Base-by-base conservation (phyloP, 225 moss, liverwort and hornwort genomes). In the Neckera pumila region DNA sequence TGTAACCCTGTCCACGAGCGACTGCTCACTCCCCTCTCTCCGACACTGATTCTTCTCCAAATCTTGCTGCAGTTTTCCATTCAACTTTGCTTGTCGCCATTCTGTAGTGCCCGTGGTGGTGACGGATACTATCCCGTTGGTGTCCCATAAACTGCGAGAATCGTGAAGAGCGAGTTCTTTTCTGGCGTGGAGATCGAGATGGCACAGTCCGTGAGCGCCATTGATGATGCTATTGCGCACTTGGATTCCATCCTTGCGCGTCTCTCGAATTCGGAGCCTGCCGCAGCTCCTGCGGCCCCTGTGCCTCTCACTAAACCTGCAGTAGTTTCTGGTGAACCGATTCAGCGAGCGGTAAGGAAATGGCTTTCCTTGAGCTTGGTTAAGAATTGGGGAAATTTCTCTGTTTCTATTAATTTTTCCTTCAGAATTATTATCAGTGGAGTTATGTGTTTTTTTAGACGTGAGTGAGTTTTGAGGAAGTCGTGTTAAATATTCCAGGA, bases 171-270 rank as follows among this genome's bases (percentile, higher is more conserved):
- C 59, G 31, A 58, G 23, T 49, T 59, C 16, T 31, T 77, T 40
- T 84, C 47, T 67, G 58, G 17, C 36, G 65, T 65, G 63, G 27
- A 72, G 58, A 51, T 49, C 49, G 51, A 79, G 75, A 94, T 94
- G 94, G 93, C 92, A 45, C 84, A 87, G 80, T 58, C 93, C 30
- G 83, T 84, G 81, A 91, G 85, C 80, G 92, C 90, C 54, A 91
- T 95, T 34, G 94, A 94, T 51, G 94, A 92, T 70, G 95, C 94
- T 79, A 85, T 95, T n/a, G 89, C 91, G 26, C 92, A 94, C 56
- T 86, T 95, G 88, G 93, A 95, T 86, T 69, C 90, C 36, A 85
- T 94, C 67, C 93, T 95, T 87, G 86, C 90, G 17, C 90, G 92
- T 38, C 91, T 95, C 82, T 81, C 88, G 34, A 82, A 42, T 25